phyloP scores from a whole-genome alignment of 176 grass and related monocot species.

The Musa acuminata region DNA sequence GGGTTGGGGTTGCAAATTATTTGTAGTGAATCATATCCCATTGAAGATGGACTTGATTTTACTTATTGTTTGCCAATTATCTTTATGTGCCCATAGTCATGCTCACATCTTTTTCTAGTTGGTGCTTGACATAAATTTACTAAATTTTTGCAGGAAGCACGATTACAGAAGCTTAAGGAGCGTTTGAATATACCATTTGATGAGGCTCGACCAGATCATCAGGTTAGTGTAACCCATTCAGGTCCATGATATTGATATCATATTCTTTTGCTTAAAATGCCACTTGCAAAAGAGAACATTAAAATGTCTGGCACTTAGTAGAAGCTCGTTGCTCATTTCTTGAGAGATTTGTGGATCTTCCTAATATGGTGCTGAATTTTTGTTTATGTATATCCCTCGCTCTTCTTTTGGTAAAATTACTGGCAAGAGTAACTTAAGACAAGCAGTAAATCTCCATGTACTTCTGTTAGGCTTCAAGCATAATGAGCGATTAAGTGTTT shows the following conservation, averaged over 20 bases:
- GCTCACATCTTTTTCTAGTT: neutral
- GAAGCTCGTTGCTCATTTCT: neutral
- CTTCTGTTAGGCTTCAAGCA: neutral
- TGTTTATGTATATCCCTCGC: neutral
- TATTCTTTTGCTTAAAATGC: neutral
- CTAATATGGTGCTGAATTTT: neutral
- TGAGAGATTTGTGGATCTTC: neutral
- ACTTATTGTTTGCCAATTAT: neutral
- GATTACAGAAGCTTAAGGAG: conserved; percentile 67
- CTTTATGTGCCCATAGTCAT: neutral
- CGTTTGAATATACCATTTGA: conserved; percentile 75
- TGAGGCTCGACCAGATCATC: conserved; percentile 60
- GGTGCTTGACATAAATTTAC: neutral
- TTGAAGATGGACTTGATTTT: no score
- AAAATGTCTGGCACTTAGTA: neutral
- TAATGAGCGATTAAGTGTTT: neutral
- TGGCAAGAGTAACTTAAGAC: neutral
- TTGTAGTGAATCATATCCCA: no score
- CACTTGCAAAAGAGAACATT: neutral
- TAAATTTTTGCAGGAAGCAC: conserved; percentile 53
- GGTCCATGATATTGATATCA: neutral
- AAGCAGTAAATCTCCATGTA: neutral
- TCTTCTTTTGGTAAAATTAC: neutral
- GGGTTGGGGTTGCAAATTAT: no score
- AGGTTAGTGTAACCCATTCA: conserved; percentile 25